These are phyloP conservation scores for Escallonia herrerae DNA, from an alignment of 129 eudicot genomes.

Conservation along the genomic window DNA sequence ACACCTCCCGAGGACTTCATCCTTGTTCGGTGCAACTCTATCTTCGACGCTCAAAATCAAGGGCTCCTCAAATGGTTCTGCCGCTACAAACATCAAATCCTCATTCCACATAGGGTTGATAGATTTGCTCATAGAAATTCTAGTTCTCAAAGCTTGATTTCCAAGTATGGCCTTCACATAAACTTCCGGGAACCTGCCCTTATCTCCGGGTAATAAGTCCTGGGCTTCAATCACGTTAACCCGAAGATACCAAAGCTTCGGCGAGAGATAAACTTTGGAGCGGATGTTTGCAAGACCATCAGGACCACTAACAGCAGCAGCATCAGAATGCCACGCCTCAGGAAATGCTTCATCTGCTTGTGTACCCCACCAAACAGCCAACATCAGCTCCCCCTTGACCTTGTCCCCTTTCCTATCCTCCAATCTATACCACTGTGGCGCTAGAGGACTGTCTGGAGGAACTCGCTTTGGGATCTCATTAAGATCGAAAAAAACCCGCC, in stretches of 20 bases:
- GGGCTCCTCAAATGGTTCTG: constrained; percentile 65
- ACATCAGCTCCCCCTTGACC: constrained; percentile 71
- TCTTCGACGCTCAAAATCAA: constrained; percentile 55
- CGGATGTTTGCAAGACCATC: constrained; percentile 67
- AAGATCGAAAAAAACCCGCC: constrained; percentile 75
- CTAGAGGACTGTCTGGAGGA: constrained; percentile 93
- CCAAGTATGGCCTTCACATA: constrained; percentile 54
- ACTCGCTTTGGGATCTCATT: constrained; percentile 80
- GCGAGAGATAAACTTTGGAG: constrained; percentile 86
- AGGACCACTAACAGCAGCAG: constrained; percentile 65
- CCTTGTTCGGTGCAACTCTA: constrained; percentile 48
- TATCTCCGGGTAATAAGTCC: constrained; percentile 42
- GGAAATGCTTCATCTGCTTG: constrained; percentile 98
- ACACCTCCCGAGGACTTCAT: constrained; percentile 46
- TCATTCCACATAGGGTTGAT: constrained; percentile 71
- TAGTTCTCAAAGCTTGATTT: constrained; percentile 52
- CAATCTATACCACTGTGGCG: constrained; percentile 87
- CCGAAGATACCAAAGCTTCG: constrained; percentile 86
- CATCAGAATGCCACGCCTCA: constrained; percentile 95
- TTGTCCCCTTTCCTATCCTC: constrained; percentile 59
- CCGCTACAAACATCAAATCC: constrained; percentile 62
- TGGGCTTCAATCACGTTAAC: constrained; percentile 86
- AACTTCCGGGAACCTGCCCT: constrained; percentile 59
- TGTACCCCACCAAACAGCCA: constrained; percentile 98
- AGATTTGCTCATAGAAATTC: constrained; percentile 44